These are phyloP conservation scores for Mycena albidolilacea DNA, from an alignment of 768 basidiomycete genomes.

Conservation along the genomic window DNA sequence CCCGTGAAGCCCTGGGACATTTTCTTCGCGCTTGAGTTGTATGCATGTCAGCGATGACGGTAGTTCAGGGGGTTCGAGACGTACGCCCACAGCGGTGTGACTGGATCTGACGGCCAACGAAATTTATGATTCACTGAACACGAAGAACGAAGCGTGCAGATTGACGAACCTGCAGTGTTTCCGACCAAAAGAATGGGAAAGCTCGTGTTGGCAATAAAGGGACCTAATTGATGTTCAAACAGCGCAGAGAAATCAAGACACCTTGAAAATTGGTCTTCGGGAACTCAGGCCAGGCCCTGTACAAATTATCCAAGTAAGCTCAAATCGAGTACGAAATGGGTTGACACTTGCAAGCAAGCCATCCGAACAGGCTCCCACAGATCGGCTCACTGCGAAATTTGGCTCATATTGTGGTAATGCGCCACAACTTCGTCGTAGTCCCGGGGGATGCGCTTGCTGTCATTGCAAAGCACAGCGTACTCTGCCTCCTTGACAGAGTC, in stretches of 20 bases:
- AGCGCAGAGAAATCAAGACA: conserved; percentile 22
- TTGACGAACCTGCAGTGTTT: conserved; percentile 40
- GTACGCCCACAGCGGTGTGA: conserved; percentile 39
- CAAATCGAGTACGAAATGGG: background rate
- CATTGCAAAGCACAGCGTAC: conserved; percentile 26
- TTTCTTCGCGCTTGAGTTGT: conserved; percentile 33
- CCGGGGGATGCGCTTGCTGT: conserved; percentile 14
- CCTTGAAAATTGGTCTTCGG: conserved; percentile 37
- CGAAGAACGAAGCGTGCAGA: conserved; percentile 18
- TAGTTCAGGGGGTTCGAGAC: background rate
- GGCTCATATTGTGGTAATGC: conserved; percentile 14
- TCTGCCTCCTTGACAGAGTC: conserved; percentile 3
- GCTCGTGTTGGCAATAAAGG: background rate
- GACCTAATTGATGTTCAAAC: conserved; percentile 65
- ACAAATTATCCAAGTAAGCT: background rate
- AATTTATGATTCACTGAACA: background rate
- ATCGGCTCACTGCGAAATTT: conserved; percentile 16
- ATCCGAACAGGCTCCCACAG: conserved; percentile 8
- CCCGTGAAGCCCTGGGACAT: conserved; percentile 40
- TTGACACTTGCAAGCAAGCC: conserved; percentile 17
- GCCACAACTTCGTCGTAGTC: conserved; percentile 20
- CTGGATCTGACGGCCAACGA: conserved; percentile 31
- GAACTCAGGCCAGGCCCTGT: conserved; percentile 36
- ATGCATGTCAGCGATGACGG: background rate
- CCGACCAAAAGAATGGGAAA: conserved; percentile 22